Percentiles rank a stretch among this genome's conserved stretches.
Evolutionary conservation across 1,139 yeast genomes (phyloP).

Genomic region (Saccharomyces hybrid): DNA sequence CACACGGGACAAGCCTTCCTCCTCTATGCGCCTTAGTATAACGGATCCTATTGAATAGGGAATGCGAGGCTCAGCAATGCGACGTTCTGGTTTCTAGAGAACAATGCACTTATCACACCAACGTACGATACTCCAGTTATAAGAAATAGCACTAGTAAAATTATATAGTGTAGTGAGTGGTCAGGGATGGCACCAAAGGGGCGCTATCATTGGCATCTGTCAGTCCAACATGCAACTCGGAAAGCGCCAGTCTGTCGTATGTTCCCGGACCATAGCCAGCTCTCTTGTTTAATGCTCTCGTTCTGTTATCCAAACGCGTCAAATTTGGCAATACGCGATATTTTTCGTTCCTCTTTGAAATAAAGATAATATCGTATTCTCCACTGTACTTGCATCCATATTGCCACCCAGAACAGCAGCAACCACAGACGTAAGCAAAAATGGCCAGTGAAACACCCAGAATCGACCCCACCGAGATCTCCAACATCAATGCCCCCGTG

Average conservation of each 20-base stretch:
- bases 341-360: background rate
- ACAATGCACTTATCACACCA: background rate
- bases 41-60: background rate
- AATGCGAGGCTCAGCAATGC: background rate
- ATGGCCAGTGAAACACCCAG: slow-evolving; percentile 33
- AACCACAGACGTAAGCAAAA: background rate
- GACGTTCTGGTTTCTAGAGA: background rate
- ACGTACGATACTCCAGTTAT: background rate
- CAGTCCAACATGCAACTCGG: background rate
- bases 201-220: background rate
- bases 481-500: slow-evolving; percentile 21
- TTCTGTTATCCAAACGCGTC: background rate
- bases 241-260: background rate
- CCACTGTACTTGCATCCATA: background rate
- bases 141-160: background rate
- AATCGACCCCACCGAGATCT: slow-evolving; percentile 27
- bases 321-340: background rate
- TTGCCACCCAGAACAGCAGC: background rate
- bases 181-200: background rate
- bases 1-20: background rate
- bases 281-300: background rate
- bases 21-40: background rate
- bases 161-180: background rate
- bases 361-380: background rate
- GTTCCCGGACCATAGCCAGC: background rate